Evolutionary conservation across 1,284 basidiomycete genomes (phyloP), one percentile per base, ranked within the genome.

Genomic region (Trichosporon sp.): DNA sequence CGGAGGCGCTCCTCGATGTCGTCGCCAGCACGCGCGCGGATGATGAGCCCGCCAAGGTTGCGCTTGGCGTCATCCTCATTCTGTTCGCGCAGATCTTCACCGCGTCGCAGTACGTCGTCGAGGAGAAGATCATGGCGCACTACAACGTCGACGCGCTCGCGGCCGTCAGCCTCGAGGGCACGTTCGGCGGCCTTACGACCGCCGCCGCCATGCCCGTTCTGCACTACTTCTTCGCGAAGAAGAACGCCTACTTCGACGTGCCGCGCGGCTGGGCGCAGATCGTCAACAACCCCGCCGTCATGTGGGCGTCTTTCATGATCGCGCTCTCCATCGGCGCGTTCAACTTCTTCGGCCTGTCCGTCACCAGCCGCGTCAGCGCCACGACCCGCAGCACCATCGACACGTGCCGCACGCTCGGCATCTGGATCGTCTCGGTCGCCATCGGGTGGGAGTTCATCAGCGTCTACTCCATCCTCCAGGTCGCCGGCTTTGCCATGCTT

Each of bases 271-370:
- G 91, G 89, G 84, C 88, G 75, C 95, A 99, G 84, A 93, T 96
- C 85, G 85, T 93, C 70, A 83, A 88, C 76, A 92, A 89, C 38
- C 89, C 92, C 0, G 83, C 87, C 18, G 94, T 99, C 27, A 85
- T 94, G 62, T 88, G 88, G 79, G 90, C 90, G 63, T 89, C 89
- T 18, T 79, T 96, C 62, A 90, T 89, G 62, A 92, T 95, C 78
- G 91, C 92, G 62, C 83, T 88, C 77, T 90, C 88, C 70, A 98
- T 98, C 73, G 87, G 93, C n/a, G 84, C 95, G 27, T 99, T 96
- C 89, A 99, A 99, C 85, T 95, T 90, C 83, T 97, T 95, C 77
- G 95, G 96, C 5, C 84, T 98, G 58, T 92, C 90, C 78, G 94
- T 99, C 68, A 99, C 96, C 8, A 88, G 90, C 73, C 89, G 92